A percentile compares a stretch with the other conserved stretches of the same genome.
Evolutionary conservation across 768 basidiomycete species (phyloP).

Genomic region (Lactarius hengduanensis): DNA sequence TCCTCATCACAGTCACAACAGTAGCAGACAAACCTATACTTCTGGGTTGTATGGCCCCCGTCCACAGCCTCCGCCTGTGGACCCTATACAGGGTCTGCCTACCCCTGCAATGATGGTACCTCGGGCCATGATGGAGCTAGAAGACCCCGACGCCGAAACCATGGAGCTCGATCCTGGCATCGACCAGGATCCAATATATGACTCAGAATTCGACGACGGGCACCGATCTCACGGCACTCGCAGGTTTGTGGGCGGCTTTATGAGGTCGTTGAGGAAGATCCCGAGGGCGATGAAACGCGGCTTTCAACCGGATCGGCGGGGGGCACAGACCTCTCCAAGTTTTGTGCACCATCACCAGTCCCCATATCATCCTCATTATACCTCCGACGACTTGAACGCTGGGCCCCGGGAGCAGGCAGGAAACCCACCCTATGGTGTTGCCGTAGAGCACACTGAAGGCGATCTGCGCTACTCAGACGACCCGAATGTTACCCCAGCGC

Average conservation of each 20-base stretch:
- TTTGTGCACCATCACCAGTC: constrained; percentile 4
- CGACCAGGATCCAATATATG: neutral
- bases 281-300: constrained; percentile 25
- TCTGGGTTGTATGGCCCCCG: constrained; percentile 23
- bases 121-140: constrained; percentile 11
- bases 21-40: constrained; percentile 18
- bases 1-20: constrained; percentile 22
- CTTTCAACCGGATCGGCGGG: constrained; percentile 14
- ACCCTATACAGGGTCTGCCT: constrained; percentile 15
- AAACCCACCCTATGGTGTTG: constrained; percentile 21
- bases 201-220: constrained; percentile 17
- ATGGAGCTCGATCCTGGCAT: constrained; percentile 21
- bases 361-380: constrained; percentile 7
- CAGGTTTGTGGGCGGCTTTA: constrained; percentile 29
- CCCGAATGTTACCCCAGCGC: constrained; percentile 20
- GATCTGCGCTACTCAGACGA: constrained; percentile 21
- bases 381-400: neutral
- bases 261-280: constrained; percentile 20
- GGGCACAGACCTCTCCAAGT: constrained; percentile 8
- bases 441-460: constrained; percentile 10
- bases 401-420: neutral
- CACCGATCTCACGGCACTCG: neutral
- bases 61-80: constrained; percentile 15
- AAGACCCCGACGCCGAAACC: constrained; percentile 22
- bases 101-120: constrained; percentile 3